Evolutionary conservation across 768 basidiomycete species (phyloP), one percentile per base, ranked within the genome.

Genomic region (Auriculariales sp.): DNA sequence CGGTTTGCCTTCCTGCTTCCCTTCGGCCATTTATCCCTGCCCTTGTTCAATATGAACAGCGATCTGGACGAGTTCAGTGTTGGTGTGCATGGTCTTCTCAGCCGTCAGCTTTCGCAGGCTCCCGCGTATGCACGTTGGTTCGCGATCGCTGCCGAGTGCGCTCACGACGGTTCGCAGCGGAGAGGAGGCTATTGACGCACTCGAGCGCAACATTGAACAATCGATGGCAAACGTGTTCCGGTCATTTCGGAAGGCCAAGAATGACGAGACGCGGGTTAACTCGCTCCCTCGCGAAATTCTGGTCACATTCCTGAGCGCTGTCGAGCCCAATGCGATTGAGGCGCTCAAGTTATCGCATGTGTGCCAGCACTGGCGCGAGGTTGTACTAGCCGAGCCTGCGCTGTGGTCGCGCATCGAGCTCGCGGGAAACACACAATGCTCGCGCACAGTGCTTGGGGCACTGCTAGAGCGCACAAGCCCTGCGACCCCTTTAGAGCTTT

Each of bases 21-120:
- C n/a, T n/a, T n/a, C n/a, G n/a, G n/a, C n/a, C n/a, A n/a, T n/a
- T n/a, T n/a, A n/a, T n/a, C n/a, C n/a, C n/a, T n/a, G n/a, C n/a
- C n/a, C n/a, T n/a, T n/a, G n/a, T n/a, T n/a, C n/a, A n/a, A n/a
- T n/a, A n/a, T n/a, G n/a, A n/a, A n/a, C n/a, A n/a, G n/a, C 19
- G 39, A 44, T 15, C 39, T 44, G 17, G 39, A 44, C 12, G 39
- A 44, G 39, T 44, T 44, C 39, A 44, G 39, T 15, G 39, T 44
- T 44, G 39, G 39, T 7, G 39, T 44, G 6, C 39, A 44, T 15
- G 39, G 39, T 24, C 39, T 44, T 7, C 19, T 44, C 5, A 44
- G 39, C 39, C 39, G 39, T 14, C 39, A 44, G 28, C 39, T 44
- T 12, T 44, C 39, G 1, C 39, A 44, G 22, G 39, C 39, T 12